phyloP scores from a whole-genome alignment of 148 eudicot species.

The Limonium bicolor region DNA sequence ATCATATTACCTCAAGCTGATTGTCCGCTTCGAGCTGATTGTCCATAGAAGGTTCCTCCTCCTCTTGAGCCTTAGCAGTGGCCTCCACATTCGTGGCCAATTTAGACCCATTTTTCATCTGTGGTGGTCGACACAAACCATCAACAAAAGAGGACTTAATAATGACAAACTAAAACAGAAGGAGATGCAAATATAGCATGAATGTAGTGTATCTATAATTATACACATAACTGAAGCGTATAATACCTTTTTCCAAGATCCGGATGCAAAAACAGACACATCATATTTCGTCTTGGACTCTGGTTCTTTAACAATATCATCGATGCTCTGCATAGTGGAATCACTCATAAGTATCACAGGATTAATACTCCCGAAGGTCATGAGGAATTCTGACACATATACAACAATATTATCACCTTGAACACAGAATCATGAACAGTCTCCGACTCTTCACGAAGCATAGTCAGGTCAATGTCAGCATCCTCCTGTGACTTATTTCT shows the following conservation, averaged over 20 bases:
- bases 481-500: constrained; percentile 23
- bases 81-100: constrained; percentile 11
- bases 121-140: constrained; percentile 15
- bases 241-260: constrained; percentile 81
- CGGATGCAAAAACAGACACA: constrained; percentile 56
- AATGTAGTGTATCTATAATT: too few species aligned
- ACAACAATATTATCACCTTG: constrained; percentile 30
- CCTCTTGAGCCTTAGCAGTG: constrained; percentile 16
- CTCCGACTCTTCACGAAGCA: constrained; percentile 65
- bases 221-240: too few species aligned
- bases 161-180: too few species aligned
- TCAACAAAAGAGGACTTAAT: too few species aligned
- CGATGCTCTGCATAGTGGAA: constrained; percentile 30
- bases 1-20: constrained; percentile 30
- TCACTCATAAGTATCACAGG: too few species aligned
- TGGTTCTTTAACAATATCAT: constrained; percentile 40
- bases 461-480: constrained; percentile 38
- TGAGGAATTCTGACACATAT: too few species aligned
- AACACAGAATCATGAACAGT: constrained; percentile 35
- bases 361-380: too few species aligned
- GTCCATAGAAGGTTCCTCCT: constrained; percentile 12
- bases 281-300: constrained; percentile 58
- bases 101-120: constrained; percentile 21
- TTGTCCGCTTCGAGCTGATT: constrained; percentile 27
- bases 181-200: too few species aligned